Base-by-base conservation (phyloP, 495 filamentous ascomycete genomes). In the Aspergillus cristatus region DNA sequence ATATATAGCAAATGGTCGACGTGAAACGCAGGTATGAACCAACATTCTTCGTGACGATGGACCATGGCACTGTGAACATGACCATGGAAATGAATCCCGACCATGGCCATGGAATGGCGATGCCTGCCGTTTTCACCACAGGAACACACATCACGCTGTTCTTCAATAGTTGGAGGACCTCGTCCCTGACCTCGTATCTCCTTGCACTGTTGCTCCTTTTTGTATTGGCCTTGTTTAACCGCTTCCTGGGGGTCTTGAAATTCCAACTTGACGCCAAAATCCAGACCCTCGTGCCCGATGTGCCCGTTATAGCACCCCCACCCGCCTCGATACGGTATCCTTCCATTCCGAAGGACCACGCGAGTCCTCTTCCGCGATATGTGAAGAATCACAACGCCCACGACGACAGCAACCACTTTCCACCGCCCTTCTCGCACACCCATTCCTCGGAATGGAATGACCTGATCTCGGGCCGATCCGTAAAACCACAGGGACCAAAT, bases 141-240 rank as follows among this genome's bases (percentile, higher is more conserved):
- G 1, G 32, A 17, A 43, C 16, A 20, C 15, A 36, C 22, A 30
- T 54, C n/a, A 54, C 50, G 8, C 15, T 54, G n/a, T 37, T 54
- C 29, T 54, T 54, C 43, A 41, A 20, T 8, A 28, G 37, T 18
- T 53, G 46, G 50, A 43, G 36, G 16, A 53, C 50, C 3, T 42
- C 37, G 7, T 43, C 50, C 8, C 11, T 32, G 7, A 28, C 38
- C 3, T 30, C 42, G 16, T 54, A 54, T 31, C 17, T 43, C 22
- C 24, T 47, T 14, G 38, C 46, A 1, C 29, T 54, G 4, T 8
- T 38, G 3, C 31, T 47, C 20, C 29, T 54, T 12, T 50, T 54
- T 33, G 7, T 40, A 5, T 43, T 54, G 7, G 28, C 46, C 13
- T 34, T 44, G 5, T 32, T 54, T 14, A 54, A 54, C 24, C 46